Evolutionary conservation across 495 filamentous ascomycete species (phyloP), one percentile per base, ranked within the genome.

Genomic region (Hypoxylon cercidicola): DNA sequence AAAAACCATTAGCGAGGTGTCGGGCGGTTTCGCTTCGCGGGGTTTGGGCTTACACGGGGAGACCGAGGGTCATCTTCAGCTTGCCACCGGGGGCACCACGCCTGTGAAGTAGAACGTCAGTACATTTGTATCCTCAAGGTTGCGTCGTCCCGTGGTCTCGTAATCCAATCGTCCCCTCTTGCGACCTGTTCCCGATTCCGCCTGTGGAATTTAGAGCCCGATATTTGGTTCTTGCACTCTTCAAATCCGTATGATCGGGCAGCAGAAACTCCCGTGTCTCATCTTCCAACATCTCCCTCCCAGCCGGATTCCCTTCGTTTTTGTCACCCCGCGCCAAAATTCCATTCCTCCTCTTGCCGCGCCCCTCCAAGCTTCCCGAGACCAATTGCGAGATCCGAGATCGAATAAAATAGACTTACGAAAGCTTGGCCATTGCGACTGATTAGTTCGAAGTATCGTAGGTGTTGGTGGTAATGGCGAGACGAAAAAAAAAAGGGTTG

Each of bases 21-120:
- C 16, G 45, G 49, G 23, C 11, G 18, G 23, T 6, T 50, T 47
- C 92, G 97, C 93, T 95, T 88, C 94, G 30, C 9, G 34, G 57
- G 34, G 18, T 43, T 64, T 61, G 64, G 56, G 92, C 93, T 82
- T 94, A 97, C 94, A 93, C 90, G 80, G 95, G 95, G 74, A 99
- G 92, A 97, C 91, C 95, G 82, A 99, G 92, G 79, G 95, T 97
- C 95, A 99, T 99, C 90, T 97, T 99, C 68, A 99, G 89, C 90
- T 99, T 99, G 90, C 96, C 96, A 86, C 95, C 96, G 71, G 93
- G 88, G 85, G 91, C 90, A 90, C 90, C 90, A 86, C 91, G 91
- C 75, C 93, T 86, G 82, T 52, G 55, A 41, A 58, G 47, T 10
- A 12, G n/a, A 35, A 7, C 15, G 65, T 68, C 52, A 68, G 65